These are phyloP conservation scores for Bolboschoenus planiculmis DNA, from an alignment of 176 grass and related monocot genomes.

Conservation along the genomic window DNA sequence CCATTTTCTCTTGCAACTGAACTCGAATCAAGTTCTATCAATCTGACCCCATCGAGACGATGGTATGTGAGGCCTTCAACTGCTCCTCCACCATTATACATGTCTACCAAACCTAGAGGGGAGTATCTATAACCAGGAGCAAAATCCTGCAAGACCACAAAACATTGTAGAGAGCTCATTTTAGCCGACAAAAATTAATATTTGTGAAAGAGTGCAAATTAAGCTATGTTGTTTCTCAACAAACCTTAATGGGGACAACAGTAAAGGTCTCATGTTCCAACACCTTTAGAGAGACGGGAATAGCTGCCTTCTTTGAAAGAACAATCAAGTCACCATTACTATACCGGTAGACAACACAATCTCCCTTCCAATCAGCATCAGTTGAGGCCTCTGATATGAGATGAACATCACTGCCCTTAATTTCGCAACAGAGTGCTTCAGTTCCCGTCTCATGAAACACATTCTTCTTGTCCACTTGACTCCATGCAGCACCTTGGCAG, in stretches of 20 bases:
- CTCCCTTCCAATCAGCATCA: constrained; percentile 63
- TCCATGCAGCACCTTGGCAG: constrained; percentile 97
- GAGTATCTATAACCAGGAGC: constrained; percentile 52
- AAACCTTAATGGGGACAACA: constrained; percentile 80
- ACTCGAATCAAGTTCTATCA: not conserved
- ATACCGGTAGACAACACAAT: constrained; percentile 58
- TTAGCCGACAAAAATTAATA: not conserved
- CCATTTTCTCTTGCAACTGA: not conserved
- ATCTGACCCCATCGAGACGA: constrained; percentile 26
- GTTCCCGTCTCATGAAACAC: constrained; percentile 46
- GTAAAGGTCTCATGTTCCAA: constrained; percentile 75
- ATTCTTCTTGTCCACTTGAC: constrained; percentile 82
- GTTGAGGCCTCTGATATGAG: constrained; percentile 58
- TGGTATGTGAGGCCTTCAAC: constrained; percentile 67
- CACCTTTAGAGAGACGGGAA: constrained; percentile 75
- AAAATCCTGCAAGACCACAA: constrained; percentile 41
- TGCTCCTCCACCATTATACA: constrained; percentile 81
- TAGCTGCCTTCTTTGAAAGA: constrained; percentile 31
- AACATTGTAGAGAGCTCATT: not conserved
- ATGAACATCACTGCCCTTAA: constrained; percentile 57
- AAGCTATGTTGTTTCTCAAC: not conserved
- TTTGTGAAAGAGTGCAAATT: not conserved
- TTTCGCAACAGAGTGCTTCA: constrained; percentile 47
- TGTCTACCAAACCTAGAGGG: constrained; percentile 64
- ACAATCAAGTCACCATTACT: constrained; percentile 31